Evolutionary conservation across 2,329 filamentous ascomycete species (phyloP).

Genomic region (Ophioceras dolichostomum): DNA sequence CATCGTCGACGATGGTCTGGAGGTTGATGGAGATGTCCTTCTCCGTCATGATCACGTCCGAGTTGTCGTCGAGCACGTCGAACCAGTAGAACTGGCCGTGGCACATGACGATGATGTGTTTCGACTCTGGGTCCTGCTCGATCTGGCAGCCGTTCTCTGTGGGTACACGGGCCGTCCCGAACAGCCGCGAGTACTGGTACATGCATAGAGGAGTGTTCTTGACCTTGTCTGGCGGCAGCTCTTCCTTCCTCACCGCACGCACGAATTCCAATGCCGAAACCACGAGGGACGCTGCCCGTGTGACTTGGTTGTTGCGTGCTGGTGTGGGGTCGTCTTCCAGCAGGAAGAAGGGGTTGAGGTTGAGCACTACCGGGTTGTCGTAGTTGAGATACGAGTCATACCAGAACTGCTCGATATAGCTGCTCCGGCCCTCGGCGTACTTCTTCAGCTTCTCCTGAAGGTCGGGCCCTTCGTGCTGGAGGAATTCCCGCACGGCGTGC

Average conservation of each 20-base stretch:
- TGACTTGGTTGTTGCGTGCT: constrained; percentile 92
- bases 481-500: constrained; percentile 70
- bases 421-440: constrained; percentile 82
- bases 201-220: constrained; percentile 83
- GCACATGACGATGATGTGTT: constrained; percentile 86
- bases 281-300: constrained; percentile 80
- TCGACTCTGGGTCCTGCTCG: constrained; percentile 84
- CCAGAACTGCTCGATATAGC: constrained; percentile 99
- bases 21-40: constrained; percentile 86
- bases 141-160: constrained; percentile 94
- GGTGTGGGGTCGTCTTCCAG: constrained; percentile 96
- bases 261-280: constrained; percentile 88
- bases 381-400: constrained; percentile 98
- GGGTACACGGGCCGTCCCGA: constrained; percentile 87
- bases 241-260: constrained; percentile 81
- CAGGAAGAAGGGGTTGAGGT: constrained; percentile 95
- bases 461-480: constrained; percentile 67
- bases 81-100: constrained; percentile 99
- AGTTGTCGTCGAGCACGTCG: constrained; percentile 88
- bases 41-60: constrained; percentile 93
- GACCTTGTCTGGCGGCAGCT: constrained; percentile 78
- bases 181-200: constrained; percentile 94
- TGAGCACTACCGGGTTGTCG: constrained; percentile 93
- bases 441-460: constrained; percentile 82
- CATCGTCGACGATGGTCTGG: constrained; percentile 85